A percentile compares a stretch with the other conserved stretches of the same genome.
phyloP scores from a whole-genome alignment of 257 asterid species.

The Penstemon davidsonii region DNA sequence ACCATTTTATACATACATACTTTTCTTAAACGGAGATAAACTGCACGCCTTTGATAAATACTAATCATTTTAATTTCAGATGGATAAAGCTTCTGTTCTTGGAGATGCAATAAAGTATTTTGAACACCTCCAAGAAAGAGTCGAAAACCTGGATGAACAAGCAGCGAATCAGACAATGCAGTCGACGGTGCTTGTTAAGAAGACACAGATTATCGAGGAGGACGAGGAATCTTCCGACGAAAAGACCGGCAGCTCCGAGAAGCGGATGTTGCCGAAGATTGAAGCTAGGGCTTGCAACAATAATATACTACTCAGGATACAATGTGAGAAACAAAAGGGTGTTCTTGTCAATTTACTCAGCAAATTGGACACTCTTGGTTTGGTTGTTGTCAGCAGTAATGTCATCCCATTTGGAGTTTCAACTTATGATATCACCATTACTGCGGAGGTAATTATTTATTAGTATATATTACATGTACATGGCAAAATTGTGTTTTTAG shows the following conservation, averaged over 20 bases:
- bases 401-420: slow-evolving; percentile 25
- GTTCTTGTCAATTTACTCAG: slow-evolving; percentile 19
- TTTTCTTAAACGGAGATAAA: neutral
- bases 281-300: slow-evolving; percentile 30
- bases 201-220: slow-evolving; percentile 28
- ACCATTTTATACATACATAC: no score
- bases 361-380: neutral
- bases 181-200: slow-evolving; percentile 29
- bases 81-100: slow-evolving; percentile 45
- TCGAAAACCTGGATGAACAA: slow-evolving; percentile 35
- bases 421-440: slow-evolving; percentile 23
- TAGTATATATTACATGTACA: no score
- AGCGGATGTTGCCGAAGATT: slow-evolving; percentile 29
- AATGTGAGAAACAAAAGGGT: slow-evolving; percentile 22
- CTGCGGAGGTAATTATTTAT: slow-evolving; percentile 24
- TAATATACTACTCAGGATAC: slow-evolving; percentile 28
- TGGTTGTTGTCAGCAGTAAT: slow-evolving; percentile 16
- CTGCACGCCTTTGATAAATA: no score
- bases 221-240: slow-evolving; percentile 33
- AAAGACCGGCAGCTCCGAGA: slow-evolving; percentile 15
- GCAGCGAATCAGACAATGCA: slow-evolving; percentile 22
- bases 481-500: no score
- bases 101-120: slow-evolving; percentile 37
- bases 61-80: slow-evolving; percentile 14
- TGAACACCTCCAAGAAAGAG: slow-evolving; percentile 41